Percentiles rank a stretch among this genome's conserved stretches.
phyloP scores from a whole-genome alignment of 139 green algal genomes.

The Tetraselmis chui region DNA sequence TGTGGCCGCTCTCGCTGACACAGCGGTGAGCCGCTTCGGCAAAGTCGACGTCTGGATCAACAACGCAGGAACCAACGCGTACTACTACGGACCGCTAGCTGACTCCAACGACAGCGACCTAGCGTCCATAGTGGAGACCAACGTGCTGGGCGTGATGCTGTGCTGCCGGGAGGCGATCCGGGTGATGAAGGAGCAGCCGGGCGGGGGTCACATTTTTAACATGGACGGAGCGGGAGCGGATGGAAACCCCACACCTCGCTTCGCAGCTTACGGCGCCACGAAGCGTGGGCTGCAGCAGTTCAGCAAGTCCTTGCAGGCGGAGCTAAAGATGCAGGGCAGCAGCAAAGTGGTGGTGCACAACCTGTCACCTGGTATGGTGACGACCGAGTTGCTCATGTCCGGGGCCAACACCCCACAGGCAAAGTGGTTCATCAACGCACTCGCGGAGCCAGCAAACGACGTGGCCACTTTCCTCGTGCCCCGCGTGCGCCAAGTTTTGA shows the following conservation, averaged over 20 bases:
- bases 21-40: conserved; percentile 40
- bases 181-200: conserved; percentile 71
- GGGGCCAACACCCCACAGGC: conserved; percentile 55
- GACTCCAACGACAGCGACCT: conserved; percentile 64
- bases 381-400: conserved; percentile 88
- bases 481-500: conserved; percentile 58
- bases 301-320: conserved; percentile 49
- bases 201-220: conserved; percentile 84
- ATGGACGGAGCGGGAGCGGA: conserved; percentile 77
- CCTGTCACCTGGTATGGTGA: conserved; percentile 87
- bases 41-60: conserved; percentile 52
- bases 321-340: conserved; percentile 54
- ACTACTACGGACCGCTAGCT: conserved; percentile 67
- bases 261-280: conserved; percentile 91
- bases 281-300: conserved; percentile 86
- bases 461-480: conserved; percentile 78
- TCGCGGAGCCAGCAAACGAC: conserved; percentile 66
- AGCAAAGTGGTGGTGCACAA: conserved; percentile 81
- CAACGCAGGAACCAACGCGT: conserved; percentile 71
- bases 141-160: conserved; percentile 86
- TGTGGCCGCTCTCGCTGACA: conserved; percentile 61
- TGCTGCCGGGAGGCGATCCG: conserved; percentile 82
- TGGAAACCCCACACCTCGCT: conserved; percentile 42
- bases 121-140: conserved; percentile 78
- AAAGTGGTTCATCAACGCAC: conserved; percentile 95